Conservation (phyloP, 73 alveolate species). For the Durusdinium trenchii region DNA sequence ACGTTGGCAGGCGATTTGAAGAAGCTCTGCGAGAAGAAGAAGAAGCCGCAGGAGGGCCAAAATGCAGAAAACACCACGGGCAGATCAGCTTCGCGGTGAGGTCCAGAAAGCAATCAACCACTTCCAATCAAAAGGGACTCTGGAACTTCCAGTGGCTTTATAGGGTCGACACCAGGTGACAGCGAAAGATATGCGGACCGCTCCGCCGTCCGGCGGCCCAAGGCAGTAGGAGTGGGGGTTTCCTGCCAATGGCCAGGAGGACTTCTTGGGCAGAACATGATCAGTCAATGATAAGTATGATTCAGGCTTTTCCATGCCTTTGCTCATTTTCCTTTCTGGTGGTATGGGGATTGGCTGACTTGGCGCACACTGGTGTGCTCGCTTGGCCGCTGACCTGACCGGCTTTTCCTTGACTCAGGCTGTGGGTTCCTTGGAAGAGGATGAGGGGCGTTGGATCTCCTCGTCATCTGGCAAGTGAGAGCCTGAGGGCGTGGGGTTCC, state of each 20-base stretch:
- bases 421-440: conserved; percentile 55
- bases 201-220: no score
- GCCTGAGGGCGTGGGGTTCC: no score
- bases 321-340: background rate
- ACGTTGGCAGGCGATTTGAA: conserved; percentile 27
- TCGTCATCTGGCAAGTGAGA: conserved; percentile 5
- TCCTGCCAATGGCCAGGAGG: background rate
- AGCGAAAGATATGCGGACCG: background rate
- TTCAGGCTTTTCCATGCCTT: no score
- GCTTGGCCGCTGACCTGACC: background rate
- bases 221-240: no score
- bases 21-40: conserved; percentile 46
- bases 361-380: background rate
- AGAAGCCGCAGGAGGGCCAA: conserved; percentile 13
- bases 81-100: background rate
- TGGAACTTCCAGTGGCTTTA: background rate
- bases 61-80: background rate
- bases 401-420: conserved; percentile 1
- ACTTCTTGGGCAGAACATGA: background rate
- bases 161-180: background rate
- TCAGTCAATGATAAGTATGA: background rate
- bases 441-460: conserved; percentile 56
- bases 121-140: no score
- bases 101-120: background rate
- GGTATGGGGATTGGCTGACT: background rate